Percentiles rank a stretch among this genome's conserved stretches.
Evolutionary conservation across 2,329 filamentous ascomycete species (phyloP).

Genomic region (Macroventuria anomochaeta): DNA sequence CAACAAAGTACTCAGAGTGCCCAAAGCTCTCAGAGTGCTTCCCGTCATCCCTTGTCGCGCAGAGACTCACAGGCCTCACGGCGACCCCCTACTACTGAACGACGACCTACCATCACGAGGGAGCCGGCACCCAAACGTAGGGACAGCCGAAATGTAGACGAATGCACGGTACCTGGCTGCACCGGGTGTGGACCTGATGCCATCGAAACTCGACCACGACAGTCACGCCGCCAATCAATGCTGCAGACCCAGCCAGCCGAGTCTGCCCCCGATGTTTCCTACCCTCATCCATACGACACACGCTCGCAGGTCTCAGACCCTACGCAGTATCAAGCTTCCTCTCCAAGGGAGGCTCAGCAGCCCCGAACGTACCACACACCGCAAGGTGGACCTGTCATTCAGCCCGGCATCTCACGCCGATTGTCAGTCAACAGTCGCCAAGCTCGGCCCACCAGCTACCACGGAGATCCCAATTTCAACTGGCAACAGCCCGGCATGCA

Average conservation of each 20-base stretch:
- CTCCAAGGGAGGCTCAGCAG: conserved; percentile 36
- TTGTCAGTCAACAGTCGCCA: conserved; percentile 30
- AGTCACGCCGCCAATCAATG: conserved; percentile 21
- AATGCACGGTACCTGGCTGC: conserved; percentile 48
- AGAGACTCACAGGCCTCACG: conserved; percentile 34
- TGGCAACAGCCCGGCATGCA: conserved; percentile 30
- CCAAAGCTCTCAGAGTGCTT: conserved; percentile 23
- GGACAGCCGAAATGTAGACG: conserved; percentile 23
- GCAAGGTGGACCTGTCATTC: conserved; percentile 34
- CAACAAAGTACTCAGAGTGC: conserved; percentile 30
- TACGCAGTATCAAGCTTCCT: conserved; percentile 31
- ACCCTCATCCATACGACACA: conserved; percentile 27
- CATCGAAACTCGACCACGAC: conserved; percentile 21
- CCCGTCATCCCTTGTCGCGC: conserved; percentile 31
- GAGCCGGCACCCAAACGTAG: conserved; percentile 19
- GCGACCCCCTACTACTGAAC: conserved; percentile 21
- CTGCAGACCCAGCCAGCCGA: conserved; percentile 22
- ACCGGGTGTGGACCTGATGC: conserved; percentile 32
- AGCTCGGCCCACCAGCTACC: conserved; percentile 43
- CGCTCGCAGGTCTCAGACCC: conserved; percentile 44
- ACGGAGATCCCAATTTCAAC: conserved; percentile 32
- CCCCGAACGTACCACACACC: conserved; percentile 26
- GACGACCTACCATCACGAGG: conserved; percentile 23
- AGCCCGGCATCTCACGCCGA: conserved; percentile 38
- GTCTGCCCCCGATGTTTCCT: conserved; percentile 40